Base-by-base conservation (phyloP, 805 yeast genomes). In the Candida piceae region DNA sequence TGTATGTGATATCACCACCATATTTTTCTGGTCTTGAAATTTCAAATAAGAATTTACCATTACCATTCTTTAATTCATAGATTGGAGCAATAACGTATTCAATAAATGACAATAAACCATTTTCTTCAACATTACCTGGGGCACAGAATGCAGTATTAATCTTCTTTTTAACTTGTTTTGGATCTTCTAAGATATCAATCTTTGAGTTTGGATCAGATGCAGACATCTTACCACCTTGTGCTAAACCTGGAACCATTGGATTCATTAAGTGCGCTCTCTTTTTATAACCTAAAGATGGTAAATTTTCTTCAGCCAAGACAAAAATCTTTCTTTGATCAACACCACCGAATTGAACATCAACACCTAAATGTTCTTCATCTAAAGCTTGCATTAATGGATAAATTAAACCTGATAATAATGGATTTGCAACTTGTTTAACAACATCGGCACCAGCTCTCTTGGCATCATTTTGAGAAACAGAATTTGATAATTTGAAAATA, bases 361-460 rank as follows among this genome's bases (percentile, higher is more conserved):
- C 87, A 21, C 71, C 83, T 55, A 93, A 74, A 62, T 81, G 80
- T 57, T 93, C 82, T 64, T 93, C 99, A 62, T 93, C 99, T 41
- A 93, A 72, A 6, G 97, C 97, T 69, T 93, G 99, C 99, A 93
- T 93, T 58, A 94, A 75, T 38, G 99, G 99, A 65, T 93, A 93
- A 50, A 93, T 87, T 60, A 93, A 76, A 7, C 98, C 98, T 28
- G 90, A 78, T 41, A 93, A 74, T 49, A 88, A 74, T 27, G 99
- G 98, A 63, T 89, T 89, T 25, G 86, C 79, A 32, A 89, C 97
- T 68, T 93, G 98, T 61, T 93, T 93, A 45, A 93, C 99, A 38
- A 93, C 99, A 64, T 93, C 99, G 9, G 99, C 97, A 61, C 99
- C 99, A 2, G 99, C 99, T 63, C 98, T 80, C 68, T 86, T 86